Evolutionary conservation across 352 stramenopile species (phyloP), one percentile per base, ranked within the genome.

Genomic region (Globisporangium emineosum): DNA sequence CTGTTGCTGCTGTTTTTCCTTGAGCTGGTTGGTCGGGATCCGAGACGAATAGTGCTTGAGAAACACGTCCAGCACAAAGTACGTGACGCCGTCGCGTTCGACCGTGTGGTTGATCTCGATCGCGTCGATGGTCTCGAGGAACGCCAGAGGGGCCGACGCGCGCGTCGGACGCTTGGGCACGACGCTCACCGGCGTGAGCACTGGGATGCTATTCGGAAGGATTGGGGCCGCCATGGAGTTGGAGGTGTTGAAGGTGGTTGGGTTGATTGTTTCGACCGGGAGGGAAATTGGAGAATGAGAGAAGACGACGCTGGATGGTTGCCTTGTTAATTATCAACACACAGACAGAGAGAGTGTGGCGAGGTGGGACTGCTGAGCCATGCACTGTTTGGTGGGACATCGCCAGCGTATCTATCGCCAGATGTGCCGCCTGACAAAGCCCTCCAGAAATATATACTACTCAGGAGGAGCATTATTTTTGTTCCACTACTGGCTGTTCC

Each of bases 31-130:
- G 19, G 75, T 84, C 47, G 77, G 82, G 56, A 91, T 86, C 40
- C 78, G 79, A 17, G 67, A 85, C 63, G 79, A 75, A 40, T 66
- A 71, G 58, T 78, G 75, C 64, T 89, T 63, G 5, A 89, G 65
- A 68, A 72, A 91, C 15, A 91, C 70, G 43, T 89, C 74, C 57
- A 79, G 66, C 21, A 73, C 68, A 54, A 73, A 79, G 67, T 75
- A 76, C 25, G 57, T 47, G 23, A 66, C 60, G 13, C 57, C 56
- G 59, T 75, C 32, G 60, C 64, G 66, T 53, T 70, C 62, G 33
- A 70, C 47, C 17, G 62, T 60, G 21, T 53, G 50, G 30, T 60
- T 59, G 58, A 79, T 65, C 61, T 79, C 72, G 30, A 76, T 27
- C 15, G 56, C 61, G 37, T 69, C 65, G 52, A 78, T 78, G 43